Evolutionary conservation across 2,329 filamentous ascomycete species (phyloP).

Genomic region (Mycocentrospora acerina): DNA sequence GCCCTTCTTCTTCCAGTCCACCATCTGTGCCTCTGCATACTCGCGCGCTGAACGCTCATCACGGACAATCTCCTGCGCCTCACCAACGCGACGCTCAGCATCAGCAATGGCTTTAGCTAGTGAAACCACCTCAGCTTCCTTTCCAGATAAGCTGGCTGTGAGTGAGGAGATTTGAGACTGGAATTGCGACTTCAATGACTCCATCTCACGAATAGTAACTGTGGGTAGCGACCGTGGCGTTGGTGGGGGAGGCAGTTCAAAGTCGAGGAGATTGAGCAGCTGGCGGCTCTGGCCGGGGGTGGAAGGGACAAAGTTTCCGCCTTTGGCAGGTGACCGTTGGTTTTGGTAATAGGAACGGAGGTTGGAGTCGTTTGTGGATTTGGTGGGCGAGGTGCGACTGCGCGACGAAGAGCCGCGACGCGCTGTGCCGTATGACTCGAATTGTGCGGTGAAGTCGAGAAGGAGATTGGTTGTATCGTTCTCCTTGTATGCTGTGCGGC

Average conservation of each 20-base stretch:
- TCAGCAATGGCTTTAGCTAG: conserved; percentile 86
- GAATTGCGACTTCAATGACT: conserved; percentile 87
- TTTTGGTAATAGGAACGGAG: conserved; percentile 35
- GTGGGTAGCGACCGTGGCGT: conserved; percentile 90
- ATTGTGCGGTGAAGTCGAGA: conserved; percentile 84
- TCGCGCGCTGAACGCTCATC: conserved; percentile 74
- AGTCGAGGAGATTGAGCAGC: conserved; percentile 62
- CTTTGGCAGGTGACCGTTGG: conserved; percentile 37
- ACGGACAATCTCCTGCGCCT: conserved; percentile 78
- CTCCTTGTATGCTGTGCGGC: conserved; percentile 49
- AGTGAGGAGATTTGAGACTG: conserved; percentile 93
- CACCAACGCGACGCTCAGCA: conserved; percentile 87
- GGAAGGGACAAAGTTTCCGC: conserved; percentile 25
- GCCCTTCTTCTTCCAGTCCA: conserved; percentile 80
- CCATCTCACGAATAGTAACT: conserved; percentile 87
- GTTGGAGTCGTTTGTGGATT: conserved; percentile 56
- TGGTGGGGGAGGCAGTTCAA: conserved; percentile 89
- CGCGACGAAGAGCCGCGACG: conserved; percentile 41
- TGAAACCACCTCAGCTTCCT: conserved; percentile 86
- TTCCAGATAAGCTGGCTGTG: conserved; percentile 85
- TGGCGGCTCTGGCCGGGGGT: conserved; percentile 36
- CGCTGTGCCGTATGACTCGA: conserved; percentile 55
- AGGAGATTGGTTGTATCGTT: conserved; percentile 74
- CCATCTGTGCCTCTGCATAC: conserved; percentile 71
- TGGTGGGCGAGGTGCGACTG: conserved; percentile 52